A percentile compares a stretch with the other conserved stretches of the same genome.
These are phyloP conservation scores for Sporisorium graminicola DNA, from an alignment of 1,284 basidiomycete genomes.

Conservation along the genomic window DNA sequence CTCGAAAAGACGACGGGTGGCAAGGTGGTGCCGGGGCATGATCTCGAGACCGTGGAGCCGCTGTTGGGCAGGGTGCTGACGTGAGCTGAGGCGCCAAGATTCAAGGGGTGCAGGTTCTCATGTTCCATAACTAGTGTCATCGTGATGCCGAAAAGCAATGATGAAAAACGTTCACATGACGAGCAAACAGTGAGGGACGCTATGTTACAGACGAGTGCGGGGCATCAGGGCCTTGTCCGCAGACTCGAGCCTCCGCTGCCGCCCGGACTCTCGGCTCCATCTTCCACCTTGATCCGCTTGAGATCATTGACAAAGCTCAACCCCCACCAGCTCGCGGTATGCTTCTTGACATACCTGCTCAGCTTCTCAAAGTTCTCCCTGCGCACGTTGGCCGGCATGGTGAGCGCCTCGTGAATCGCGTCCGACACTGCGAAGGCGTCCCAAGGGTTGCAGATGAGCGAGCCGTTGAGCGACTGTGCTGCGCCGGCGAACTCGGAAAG, in stretches of 20 bases:
- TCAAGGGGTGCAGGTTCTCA: background rate
- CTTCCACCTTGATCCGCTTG: conserved; percentile 53
- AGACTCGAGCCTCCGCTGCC: conserved; percentile 19
- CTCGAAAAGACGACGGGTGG: conserved; percentile 55
- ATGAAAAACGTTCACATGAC: background rate
- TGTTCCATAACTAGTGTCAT: no score
- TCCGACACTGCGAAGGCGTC: conserved; percentile 88
- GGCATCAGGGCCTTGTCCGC: conserved; percentile 9
- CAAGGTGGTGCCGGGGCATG: conserved; percentile 55
- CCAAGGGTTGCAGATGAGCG: conserved; percentile 70
- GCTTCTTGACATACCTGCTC: conserved; percentile 75
- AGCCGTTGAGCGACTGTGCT: conserved; percentile 77
- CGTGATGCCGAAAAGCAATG: background rate
- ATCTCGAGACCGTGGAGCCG: conserved; percentile 40
- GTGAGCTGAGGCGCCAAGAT: background rate
- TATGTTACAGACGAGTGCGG: background rate
- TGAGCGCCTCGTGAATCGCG: conserved; percentile 93
- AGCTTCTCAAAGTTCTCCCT: conserved; percentile 94
- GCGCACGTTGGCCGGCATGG: conserved; percentile 83
- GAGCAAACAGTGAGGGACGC: background rate
- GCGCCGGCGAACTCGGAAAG: conserved; percentile 98
- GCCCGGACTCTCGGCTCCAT: conserved; percentile 27
- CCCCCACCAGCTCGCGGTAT: conserved; percentile 69
- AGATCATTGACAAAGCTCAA: conserved; percentile 63
- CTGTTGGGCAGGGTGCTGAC: conserved; percentile 37